phyloP scores from a whole-genome alignment of 164 flowering plant genomes.

The Tetracentron sinense region DNA sequence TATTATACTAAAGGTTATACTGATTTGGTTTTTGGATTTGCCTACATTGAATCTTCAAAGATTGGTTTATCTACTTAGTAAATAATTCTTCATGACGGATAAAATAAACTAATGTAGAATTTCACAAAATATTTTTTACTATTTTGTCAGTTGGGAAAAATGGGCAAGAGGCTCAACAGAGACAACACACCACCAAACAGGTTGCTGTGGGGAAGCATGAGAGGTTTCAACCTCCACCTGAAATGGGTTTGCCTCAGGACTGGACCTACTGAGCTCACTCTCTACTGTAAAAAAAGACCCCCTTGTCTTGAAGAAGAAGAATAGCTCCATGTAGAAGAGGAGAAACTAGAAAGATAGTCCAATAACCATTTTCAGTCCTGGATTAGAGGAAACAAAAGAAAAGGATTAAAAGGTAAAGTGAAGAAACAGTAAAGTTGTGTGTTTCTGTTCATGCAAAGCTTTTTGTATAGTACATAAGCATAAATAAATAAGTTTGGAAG shows the following conservation, averaged over 20 bases:
- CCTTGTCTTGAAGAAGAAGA: not conserved
- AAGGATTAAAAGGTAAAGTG: not conserved
- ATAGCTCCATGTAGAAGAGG: not conserved
- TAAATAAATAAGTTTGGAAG: constrained; percentile 2
- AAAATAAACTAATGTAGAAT: not conserved
- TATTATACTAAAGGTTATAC: too few relatives aligned
- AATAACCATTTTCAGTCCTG: constrained; percentile 7
- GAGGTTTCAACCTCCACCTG: constrained; percentile 25
- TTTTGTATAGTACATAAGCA: too few relatives aligned
- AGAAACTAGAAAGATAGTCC: not conserved
- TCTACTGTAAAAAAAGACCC: not conserved
- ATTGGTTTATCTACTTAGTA: too few relatives aligned
- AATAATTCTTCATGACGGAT: too few relatives aligned
- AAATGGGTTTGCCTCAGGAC: constrained; percentile 34
- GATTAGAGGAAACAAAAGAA: not conserved
- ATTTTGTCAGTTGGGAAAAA: constrained; percentile 13
- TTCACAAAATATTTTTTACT: not conserved
- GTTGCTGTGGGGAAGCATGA: constrained; percentile 19
- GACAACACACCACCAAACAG: constrained; percentile 10
- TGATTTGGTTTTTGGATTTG: too few relatives aligned
- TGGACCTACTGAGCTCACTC: constrained; percentile 34
- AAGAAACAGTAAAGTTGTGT: not conserved
- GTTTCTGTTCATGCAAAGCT: not conserved
- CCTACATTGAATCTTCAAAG: too few relatives aligned
- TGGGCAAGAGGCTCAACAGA: constrained; percentile 9